Evolutionary conservation across 2,329 filamentous ascomycete species (phyloP).

Genomic region (Microascus cirrosus): DNA sequence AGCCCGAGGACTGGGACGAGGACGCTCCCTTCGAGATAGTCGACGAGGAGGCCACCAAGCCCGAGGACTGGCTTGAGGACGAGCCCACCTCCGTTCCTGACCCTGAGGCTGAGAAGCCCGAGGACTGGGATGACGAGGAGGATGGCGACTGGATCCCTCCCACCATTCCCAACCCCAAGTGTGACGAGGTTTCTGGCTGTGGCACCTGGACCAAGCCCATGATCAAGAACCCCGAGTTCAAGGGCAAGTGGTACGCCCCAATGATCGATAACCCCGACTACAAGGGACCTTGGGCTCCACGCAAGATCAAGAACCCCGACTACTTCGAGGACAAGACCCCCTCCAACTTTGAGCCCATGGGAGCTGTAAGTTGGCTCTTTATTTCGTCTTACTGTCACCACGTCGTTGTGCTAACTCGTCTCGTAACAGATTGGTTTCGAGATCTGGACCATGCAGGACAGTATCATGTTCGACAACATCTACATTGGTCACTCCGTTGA

Average conservation of each 20-base stretch:
- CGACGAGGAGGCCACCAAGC: constrained; percentile 82
- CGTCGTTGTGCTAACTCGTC: constrained; percentile 6
- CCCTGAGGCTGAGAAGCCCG: constrained; percentile 92
- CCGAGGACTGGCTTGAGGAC: constrained; percentile 91
- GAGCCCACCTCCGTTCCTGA: constrained; percentile 77
- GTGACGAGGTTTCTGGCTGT: constrained; percentile 83
- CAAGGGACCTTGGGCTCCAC: constrained; percentile 90
- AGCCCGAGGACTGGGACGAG: constrained; percentile 99
- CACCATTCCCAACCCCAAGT: constrained; percentile 91
- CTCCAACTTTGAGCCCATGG: constrained; percentile 95
- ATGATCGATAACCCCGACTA: constrained; percentile 95
- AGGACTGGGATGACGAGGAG: constrained; percentile 99
- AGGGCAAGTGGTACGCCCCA: constrained; percentile 95
- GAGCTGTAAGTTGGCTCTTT: constrained; percentile 58
- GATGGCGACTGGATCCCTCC: constrained; percentile 95
- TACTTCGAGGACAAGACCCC: constrained; percentile 97
- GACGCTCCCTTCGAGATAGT: constrained; percentile 94
- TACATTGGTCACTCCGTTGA: constrained; percentile 96
- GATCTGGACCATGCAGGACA: constrained; percentile 99
- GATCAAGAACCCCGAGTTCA: constrained; percentile 93
- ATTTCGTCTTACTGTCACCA: neutral
- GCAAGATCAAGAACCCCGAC: constrained; percentile 93
- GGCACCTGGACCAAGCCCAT: constrained; percentile 85
- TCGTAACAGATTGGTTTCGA: constrained; percentile 77
- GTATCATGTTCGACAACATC: constrained; percentile 99